phyloP scores from a whole-genome alignment of 768 basidiomycete genomes.

The Sporobolomyces phaffii region DNA sequence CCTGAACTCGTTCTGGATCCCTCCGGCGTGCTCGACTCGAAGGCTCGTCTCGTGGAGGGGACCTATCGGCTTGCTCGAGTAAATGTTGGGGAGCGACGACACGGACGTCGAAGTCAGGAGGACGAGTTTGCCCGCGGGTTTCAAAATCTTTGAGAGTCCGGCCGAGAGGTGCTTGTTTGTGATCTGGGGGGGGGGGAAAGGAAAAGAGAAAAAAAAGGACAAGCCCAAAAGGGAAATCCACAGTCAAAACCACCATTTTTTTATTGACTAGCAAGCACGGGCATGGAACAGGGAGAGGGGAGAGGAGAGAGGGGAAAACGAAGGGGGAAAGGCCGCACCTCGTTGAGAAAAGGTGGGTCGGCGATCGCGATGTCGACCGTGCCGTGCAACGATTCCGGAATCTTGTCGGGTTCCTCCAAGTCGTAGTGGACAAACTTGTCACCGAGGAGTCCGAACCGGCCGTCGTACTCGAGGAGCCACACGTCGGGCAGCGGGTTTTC shows the following conservation, averaged over 20 bases:
- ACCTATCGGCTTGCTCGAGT: constrained; percentile 26
- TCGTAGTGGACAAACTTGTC: constrained; percentile 40
- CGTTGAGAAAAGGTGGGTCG: constrained; percentile 42
- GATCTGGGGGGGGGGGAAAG: no score
- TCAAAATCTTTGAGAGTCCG: constrained; percentile 33
- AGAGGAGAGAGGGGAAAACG: no score
- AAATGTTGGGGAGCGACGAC: constrained; percentile 13
- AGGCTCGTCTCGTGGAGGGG: constrained; percentile 19
- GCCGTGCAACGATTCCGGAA: constrained; percentile 25
- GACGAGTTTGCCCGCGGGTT: constrained; percentile 34
- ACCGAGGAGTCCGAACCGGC: constrained; percentile 36
- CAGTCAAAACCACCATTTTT: no score
- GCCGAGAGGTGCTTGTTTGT: constrained; percentile 38
- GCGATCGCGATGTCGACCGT: constrained; percentile 39
- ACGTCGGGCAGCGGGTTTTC: constrained; percentile 25
- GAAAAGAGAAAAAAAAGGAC: no score
- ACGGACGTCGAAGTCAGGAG: constrained; percentile 41
- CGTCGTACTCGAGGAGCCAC: constrained; percentile 41
- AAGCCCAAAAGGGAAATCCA: no score
- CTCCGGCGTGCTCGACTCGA: constrained; percentile 28
- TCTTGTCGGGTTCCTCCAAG: constrained; percentile 36
- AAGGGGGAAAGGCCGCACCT: no score
- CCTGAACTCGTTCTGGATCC: constrained; percentile 34
- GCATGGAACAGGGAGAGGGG: no score
- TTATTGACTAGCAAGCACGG: no score